Evolutionary conservation across 768 basidiomycete genomes (phyloP), one percentile per base, ranked within the genome.

Genomic region (Calocybe indica): DNA sequence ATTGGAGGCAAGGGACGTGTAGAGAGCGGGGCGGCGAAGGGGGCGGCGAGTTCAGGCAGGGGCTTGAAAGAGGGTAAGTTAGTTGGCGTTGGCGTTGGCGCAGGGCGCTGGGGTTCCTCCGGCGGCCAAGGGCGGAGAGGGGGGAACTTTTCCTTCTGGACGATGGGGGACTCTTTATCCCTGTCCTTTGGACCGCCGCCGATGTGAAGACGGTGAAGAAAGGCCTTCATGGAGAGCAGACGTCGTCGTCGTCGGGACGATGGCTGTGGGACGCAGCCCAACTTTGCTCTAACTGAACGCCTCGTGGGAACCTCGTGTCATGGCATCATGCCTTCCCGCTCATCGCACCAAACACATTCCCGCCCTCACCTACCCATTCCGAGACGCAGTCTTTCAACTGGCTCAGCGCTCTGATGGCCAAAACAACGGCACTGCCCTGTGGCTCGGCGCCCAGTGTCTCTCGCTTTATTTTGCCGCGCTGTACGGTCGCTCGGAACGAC

Each of bases 401-500:
- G n/a, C 60, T 2, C 85, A 88, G 67, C 68, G 60, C 38, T 69
- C 79, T 61, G 74, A 86, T 56, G 82, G 85, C 37, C 56, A 63
- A 11, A 79, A 83, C 22, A 92, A 87, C 50, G 91, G 91, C 12
- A 91, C 88, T 2, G 79, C 86, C 2, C 79, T 92, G 43, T 92
- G 91, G 91, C 80, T 92, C 45, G 82, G 80, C 37, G 86, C 82
- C 0, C 90, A 94, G 63, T 76, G 85, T 59, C 74, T 92, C 35
- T 73, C 85, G 12, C 57, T 72, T 38, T 88, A 82, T 58, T 70
- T 90, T 31, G 65, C 72, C 13, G 63, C 71, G 40, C 52, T 67
- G 14, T 68, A 69, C 45, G 28, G 37, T 22, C 61, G 58, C 49
- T 59, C 55, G 52, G 46, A 62, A 64, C 51, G 68, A 62, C 62